These are phyloP conservation scores for Mycena epipterygia DNA, from an alignment of 768 basidiomycete species.

Conservation along the genomic window DNA sequence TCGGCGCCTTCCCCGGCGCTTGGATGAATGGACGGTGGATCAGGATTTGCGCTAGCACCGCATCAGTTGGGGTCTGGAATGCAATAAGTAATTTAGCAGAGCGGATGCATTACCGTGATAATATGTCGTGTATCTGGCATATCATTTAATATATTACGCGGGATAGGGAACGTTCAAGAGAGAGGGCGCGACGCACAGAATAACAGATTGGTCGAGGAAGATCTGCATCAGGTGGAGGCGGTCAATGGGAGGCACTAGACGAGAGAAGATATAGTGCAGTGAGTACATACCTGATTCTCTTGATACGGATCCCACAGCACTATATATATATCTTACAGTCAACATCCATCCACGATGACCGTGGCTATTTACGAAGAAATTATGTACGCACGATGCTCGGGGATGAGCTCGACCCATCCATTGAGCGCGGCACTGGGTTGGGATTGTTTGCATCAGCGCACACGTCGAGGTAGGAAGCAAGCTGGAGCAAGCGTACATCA, in stretches of 20 bases:
- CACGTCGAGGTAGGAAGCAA: background rate
- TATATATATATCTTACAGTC: background rate
- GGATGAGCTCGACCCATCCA: constrained; percentile 67
- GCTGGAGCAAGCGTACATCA: background rate
- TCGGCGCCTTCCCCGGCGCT: background rate
- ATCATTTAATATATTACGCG: background rate
- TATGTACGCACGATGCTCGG: constrained; percentile 50
- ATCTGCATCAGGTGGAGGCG: background rate
- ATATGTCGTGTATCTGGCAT: constrained; percentile 8
- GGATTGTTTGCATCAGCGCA: too few relatives aligned
- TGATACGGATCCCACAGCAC: constrained; percentile 24
- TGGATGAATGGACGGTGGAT: constrained; percentile 24
- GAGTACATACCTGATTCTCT: constrained; percentile 12
- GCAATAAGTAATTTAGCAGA: background rate
- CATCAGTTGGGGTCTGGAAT: background rate
- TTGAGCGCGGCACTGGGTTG: constrained; percentile 65
- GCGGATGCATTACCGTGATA: constrained; percentile 16
- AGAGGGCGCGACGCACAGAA: constrained; percentile 17
- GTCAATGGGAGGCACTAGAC: too few relatives aligned
- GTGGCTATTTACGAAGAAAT: background rate
- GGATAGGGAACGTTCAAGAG: too few relatives aligned
- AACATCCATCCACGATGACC: background rate
- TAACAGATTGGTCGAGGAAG: constrained; percentile 19
- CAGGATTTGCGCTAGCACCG: constrained; percentile 17
- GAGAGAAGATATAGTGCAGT: too few relatives aligned